Conservation (phyloP, 257 asterid species). For the Ajuga chamaepitys region DNA sequence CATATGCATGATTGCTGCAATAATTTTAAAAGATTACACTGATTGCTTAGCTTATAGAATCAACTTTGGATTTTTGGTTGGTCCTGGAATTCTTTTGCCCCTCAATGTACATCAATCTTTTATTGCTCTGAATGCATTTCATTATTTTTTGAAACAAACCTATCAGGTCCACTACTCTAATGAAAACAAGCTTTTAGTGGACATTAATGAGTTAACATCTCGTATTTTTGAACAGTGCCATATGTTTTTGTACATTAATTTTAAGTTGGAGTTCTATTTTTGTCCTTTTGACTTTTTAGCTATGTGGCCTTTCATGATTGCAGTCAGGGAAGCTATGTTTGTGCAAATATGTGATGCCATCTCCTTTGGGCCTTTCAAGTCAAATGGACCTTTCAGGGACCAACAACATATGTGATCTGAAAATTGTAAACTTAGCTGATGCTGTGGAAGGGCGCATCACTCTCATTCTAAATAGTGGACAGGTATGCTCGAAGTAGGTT, state of each 20-base stretch:
- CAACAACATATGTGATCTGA: constrained; percentile 29
- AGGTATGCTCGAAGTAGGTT: constrained; percentile 36
- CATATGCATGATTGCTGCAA: not conserved
- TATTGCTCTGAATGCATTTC: not conserved
- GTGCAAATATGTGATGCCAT: constrained; percentile 69
- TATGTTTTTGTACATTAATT: not conserved
- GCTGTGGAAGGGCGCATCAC: constrained; percentile 82
- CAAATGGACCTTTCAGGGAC: constrained; percentile 25
- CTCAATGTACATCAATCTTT: constrained; percentile 4
- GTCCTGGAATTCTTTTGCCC: not conserved
- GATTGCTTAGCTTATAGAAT: not conserved
- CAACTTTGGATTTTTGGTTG: not conserved
- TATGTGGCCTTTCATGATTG: constrained; percentile 16
- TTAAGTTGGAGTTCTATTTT: not conserved
- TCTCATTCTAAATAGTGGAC: constrained; percentile 53
- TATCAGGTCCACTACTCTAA: not conserved
- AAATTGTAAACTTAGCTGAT: constrained; percentile 64
- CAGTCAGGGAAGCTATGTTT: constrained; percentile 90
- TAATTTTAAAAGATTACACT: not conserved
- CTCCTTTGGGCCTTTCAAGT: constrained; percentile 29
- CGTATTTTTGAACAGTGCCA: not conserved
- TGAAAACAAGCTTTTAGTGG: not conserved
- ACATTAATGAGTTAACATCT: too few relatives aligned
- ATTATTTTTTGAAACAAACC: not conserved
- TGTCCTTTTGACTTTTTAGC: constrained; percentile 19